Conservation (phyloP, 2,329 filamentous ascomycete genomes). For the Cladosporium sp. region DNA sequence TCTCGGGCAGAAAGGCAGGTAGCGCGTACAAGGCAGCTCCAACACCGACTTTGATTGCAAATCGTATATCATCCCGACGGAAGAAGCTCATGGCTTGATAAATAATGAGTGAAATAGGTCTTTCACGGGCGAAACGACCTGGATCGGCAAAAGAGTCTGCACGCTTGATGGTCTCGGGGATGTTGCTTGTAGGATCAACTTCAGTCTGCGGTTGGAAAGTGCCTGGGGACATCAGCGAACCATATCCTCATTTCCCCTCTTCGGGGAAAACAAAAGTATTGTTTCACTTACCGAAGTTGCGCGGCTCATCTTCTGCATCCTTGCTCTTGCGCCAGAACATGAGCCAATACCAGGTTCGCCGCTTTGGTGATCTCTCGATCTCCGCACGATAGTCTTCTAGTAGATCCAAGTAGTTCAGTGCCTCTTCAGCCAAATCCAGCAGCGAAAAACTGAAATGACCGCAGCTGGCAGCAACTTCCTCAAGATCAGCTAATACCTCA, state of each 20-base stretch:
- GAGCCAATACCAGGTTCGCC: constrained; percentile 77
- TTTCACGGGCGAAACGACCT: constrained; percentile 3
- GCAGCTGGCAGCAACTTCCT: constrained; percentile 95
- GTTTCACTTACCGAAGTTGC: constrained; percentile 1
- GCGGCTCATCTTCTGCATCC: background rate
- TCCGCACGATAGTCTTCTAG: constrained; percentile 75
- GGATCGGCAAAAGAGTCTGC: constrained; percentile 26
- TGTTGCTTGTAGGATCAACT: constrained; percentile 13
- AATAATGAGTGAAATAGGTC: constrained; percentile 40
- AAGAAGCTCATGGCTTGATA: constrained; percentile 53
- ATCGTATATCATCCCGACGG: constrained; percentile 61
- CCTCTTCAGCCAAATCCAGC: constrained; percentile 83
- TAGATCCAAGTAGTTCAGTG: constrained; percentile 73
- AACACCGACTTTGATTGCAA: constrained; percentile 87
- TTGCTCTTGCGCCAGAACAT: constrained; percentile 58
- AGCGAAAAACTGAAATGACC: constrained; percentile 93
- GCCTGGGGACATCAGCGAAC: constrained; percentile 6
- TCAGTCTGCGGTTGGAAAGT: constrained; percentile 6
- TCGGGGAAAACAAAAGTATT: background rate
- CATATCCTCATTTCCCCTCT: background rate
- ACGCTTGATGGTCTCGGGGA: constrained; percentile 25
- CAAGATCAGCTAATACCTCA: constrained; percentile 82
- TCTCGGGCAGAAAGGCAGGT: constrained; percentile 75
- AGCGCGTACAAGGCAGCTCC: constrained; percentile 85
- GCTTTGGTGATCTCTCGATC: constrained; percentile 54